A percentile compares a stretch with the other conserved stretches of the same genome.
Evolutionary conservation across 208 protist genomes (phyloP).

Genomic region (Polymyxa betae): DNA sequence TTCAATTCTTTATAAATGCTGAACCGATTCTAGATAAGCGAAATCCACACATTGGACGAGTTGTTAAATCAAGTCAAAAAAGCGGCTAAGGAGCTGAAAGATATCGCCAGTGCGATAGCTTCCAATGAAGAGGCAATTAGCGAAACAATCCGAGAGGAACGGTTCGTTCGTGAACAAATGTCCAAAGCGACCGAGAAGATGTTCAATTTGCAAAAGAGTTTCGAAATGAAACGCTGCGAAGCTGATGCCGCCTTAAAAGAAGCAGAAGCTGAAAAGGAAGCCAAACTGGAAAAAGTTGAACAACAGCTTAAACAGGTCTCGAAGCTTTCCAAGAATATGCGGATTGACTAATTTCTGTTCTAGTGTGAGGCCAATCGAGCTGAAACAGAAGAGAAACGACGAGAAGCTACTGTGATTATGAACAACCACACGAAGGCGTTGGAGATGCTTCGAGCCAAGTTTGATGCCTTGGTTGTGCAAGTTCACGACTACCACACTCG

Average conservation of each 20-base stretch:
- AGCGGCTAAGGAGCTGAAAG: constrained; percentile 13
- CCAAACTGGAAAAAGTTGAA: neutral
- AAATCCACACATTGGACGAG: neutral
- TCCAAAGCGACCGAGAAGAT: constrained; percentile 17
- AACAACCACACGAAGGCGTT: neutral
- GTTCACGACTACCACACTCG: neutral
- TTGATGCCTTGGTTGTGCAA: neutral
- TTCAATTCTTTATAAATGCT: neutral
- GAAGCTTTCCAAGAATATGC: neutral
- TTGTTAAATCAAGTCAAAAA: neutral
- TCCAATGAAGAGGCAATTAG: neutral
- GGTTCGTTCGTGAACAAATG: constrained; percentile 32
- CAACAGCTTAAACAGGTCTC: neutral
- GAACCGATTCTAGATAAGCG: neutral
- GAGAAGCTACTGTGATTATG: constrained; percentile 4
- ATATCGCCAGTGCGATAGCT: neutral
- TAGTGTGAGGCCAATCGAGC: neutral
- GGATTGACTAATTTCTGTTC: neutral
- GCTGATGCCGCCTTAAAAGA: constrained; percentile 16
- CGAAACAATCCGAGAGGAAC: constrained; percentile 28
- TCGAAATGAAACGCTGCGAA: constrained; percentile 3
- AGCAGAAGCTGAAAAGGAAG: neutral
- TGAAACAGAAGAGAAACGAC: neutral
- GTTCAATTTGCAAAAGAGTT: neutral
- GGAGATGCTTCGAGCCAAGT: neutral